Conservation (phyloP, 306 rosid genomes). For the Rosa persica region DNA sequence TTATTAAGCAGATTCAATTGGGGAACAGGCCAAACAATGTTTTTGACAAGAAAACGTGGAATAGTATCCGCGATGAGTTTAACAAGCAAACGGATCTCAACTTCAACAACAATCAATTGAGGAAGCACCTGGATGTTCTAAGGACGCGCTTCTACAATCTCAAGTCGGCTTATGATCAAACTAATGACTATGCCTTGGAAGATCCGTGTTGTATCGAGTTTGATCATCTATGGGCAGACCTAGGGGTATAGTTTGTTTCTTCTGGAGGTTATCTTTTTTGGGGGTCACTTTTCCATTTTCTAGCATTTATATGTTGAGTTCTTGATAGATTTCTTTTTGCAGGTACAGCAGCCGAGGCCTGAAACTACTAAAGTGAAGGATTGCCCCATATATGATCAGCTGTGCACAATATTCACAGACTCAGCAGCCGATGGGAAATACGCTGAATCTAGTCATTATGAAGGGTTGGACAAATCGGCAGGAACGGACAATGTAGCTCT, state of each 20-base stretch:
- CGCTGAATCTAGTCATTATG: slow-evolving; percentile 84
- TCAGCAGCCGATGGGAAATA: slow-evolving; percentile 72
- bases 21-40: slow-evolving; percentile 78
- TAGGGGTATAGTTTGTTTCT: slow-evolving; percentile 49
- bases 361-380: slow-evolving; percentile 64
- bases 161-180: slow-evolving; percentile 68
- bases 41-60: slow-evolving; percentile 90
- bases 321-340: slow-evolving; percentile 28
- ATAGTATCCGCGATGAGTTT: slow-evolving; percentile 72
- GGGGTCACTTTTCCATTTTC: background rate
- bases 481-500: slow-evolving; percentile 35
- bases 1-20: slow-evolving; percentile 74
- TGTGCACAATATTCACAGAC: slow-evolving; percentile 70
- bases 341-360: slow-evolving; percentile 63
- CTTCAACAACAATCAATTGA: slow-evolving; percentile 84
- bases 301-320: slow-evolving; percentile 13
- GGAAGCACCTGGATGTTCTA: slow-evolving; percentile 90
- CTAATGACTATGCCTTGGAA: slow-evolving; percentile 58
- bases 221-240: slow-evolving; percentile 64
- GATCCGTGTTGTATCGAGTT: slow-evolving; percentile 69
- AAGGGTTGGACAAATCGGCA: slow-evolving; percentile 55
- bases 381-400: slow-evolving; percentile 83
- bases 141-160: slow-evolving; percentile 69
- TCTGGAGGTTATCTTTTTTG: background rate
- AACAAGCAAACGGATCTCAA: slow-evolving; percentile 72